These are phyloP conservation scores for Beauveria sp. DNA, from an alignment of 2,329 filamentous ascomycete species.

Conservation along the genomic window DNA sequence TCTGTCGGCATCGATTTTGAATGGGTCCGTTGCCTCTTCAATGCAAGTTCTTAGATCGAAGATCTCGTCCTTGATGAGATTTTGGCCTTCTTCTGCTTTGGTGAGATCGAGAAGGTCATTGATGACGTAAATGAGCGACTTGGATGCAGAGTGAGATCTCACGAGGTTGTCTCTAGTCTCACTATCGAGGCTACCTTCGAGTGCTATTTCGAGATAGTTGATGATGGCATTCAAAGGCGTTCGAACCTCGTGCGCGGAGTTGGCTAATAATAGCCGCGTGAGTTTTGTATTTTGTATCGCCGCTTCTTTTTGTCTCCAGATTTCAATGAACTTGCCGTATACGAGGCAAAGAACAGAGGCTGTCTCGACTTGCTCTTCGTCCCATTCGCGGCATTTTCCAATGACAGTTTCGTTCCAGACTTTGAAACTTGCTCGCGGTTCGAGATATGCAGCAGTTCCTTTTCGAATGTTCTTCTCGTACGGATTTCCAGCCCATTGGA, in stretches of 20 bases:
- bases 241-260: conserved; percentile 85
- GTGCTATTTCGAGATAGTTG: conserved; percentile 85
- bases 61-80: conserved; percentile 70
- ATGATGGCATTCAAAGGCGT: conserved; percentile 91
- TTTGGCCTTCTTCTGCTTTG: conserved; percentile 75
- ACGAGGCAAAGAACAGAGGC: conserved; percentile 81
- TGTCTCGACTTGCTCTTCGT: conserved; percentile 81
- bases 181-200: conserved; percentile 70
- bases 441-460: conserved; percentile 65
- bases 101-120: conserved; percentile 86
- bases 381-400: conserved; percentile 81
- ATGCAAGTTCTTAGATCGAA: conserved; percentile 68
- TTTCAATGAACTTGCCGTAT: conserved; percentile 82
- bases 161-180: conserved; percentile 81
- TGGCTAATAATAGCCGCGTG: conserved; percentile 70
- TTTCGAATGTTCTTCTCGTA: conserved; percentile 71
- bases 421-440: conserved; percentile 73
- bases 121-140: conserved; percentile 88
- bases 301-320: conserved; percentile 86
- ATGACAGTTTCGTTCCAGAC: conserved; percentile 74
- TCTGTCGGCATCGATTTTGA: conserved; percentile 63
- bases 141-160: conserved; percentile 82
- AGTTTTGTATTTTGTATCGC: conserved; percentile 75
- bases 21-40: conserved; percentile 69
- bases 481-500: conserved; percentile 81